Evolutionary conservation across 768 basidiomycete species (phyloP), one percentile per base, ranked within the genome.

Genomic region (Dentipellis sp.): DNA sequence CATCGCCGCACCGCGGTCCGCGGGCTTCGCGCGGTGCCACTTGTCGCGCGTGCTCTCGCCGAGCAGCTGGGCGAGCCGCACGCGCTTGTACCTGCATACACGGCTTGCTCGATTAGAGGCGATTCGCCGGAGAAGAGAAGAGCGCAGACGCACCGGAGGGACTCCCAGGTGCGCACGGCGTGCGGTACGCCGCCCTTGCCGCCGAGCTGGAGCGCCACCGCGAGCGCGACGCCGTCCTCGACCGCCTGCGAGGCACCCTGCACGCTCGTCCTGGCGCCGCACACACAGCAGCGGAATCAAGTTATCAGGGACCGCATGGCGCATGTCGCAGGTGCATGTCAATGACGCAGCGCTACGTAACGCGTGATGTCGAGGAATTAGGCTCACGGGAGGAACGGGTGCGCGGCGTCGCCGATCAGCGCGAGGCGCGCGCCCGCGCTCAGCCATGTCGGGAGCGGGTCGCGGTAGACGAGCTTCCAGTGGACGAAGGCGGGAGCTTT

Each of bases 381-480:
- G 29, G 56, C 53, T 35, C 37, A 64, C 67, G 69, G 65, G 6
- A 69, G 63, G 57, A 66, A 68, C 22, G 66, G 58, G 59, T 69
- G 71, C 40, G 67, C 63, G 21, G 64, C 63, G 53, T 71, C 63
- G 10, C 69, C 69, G 47, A 67, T 64, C 39, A 70, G 55, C 10
- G 58, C 48, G 10, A 67, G 54, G n/a, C 58, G 57, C 12, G 61
- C 64, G 40, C 57, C 51, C 50, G 55, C 59, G 54, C 61, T 64
- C 39, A 67, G 58, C 55, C 67, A 70, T 3, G 58, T 62, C 10
- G 63, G 65, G 0, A 66, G 58, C 16, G 65, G 65, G 29, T 62
- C 64, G 36, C 64, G 62, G 56, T 58, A 63, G n/a, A 64, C 60
- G 38, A 66, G 55, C 53, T 66, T 66, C 65, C 65, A 66, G 58